A percentile compares a stretch with the other conserved stretches of the same genome.
Evolutionary conservation across 768 basidiomycete species (phyloP).

Genomic region (Termitomyces sp.): DNA sequence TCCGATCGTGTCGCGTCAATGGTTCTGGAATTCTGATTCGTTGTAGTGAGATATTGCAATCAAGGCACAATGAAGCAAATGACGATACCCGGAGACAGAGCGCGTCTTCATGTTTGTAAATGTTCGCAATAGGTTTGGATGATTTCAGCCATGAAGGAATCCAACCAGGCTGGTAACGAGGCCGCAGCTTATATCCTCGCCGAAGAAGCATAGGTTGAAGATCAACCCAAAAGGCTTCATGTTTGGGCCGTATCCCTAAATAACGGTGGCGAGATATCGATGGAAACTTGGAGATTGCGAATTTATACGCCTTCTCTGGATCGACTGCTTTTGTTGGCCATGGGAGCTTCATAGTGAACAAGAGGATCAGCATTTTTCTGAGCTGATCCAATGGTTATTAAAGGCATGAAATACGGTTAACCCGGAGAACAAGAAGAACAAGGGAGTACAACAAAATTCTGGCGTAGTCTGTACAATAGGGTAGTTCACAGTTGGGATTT

Average conservation of each 20-base stretch:
- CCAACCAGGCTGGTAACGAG: constrained; percentile 1
- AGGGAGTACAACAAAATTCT: no score
- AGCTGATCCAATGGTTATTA: no score
- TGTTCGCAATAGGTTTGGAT: neutral
- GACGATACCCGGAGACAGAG: neutral
- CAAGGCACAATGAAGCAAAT: neutral
- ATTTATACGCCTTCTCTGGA: neutral
- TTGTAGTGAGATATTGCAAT: neutral
- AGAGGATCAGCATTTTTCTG: neutral
- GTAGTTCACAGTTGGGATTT: no score
- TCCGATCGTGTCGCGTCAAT: neutral
- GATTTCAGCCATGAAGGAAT: constrained; percentile 4
- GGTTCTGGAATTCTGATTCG: neutral
- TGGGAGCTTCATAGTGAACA: neutral
- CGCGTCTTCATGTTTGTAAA: neutral
- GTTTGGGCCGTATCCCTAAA: neutral
- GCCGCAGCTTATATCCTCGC: constrained; percentile 1
- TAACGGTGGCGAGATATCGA: neutral
- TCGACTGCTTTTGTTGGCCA: neutral
- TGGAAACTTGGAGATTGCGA: neutral
- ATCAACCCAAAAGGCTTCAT: neutral
- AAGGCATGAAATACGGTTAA: no score
- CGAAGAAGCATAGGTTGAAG: neutral
- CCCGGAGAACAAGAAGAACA: no score
- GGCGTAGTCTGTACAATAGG: no score